These are phyloP conservation scores for Suillus spraguei DNA, from an alignment of 768 basidiomycete genomes.

Conservation along the genomic window DNA sequence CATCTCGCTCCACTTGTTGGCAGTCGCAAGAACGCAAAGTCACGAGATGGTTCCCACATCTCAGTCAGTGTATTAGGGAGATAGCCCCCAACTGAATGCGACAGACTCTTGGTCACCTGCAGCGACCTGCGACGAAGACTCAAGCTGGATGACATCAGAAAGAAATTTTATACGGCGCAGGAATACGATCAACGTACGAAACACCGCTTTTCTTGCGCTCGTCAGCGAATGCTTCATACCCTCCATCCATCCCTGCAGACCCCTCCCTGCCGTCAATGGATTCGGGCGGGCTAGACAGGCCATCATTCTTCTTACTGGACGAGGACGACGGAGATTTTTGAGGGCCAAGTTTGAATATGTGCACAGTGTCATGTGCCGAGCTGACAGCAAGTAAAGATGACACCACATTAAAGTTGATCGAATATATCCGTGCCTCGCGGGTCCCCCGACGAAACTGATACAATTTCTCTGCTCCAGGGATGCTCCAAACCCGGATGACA, in stretches of 20 bases:
- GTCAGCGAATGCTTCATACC: conserved; percentile 85
- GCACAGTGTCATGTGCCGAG: conserved; percentile 92
- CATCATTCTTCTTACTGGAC: conserved; percentile 25
- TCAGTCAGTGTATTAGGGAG: conserved; percentile 89
- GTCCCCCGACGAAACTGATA: conserved; percentile 96
- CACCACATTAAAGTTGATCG: conserved; percentile 82
- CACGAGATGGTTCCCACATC: conserved; percentile 95
- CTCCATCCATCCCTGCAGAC: conserved; percentile 57
- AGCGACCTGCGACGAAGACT: conserved; percentile 69
- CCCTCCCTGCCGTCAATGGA: conserved; percentile 66
- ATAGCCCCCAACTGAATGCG: conserved; percentile 81
- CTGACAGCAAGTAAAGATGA: conserved; percentile 87
- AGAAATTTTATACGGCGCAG: conserved; percentile 9
- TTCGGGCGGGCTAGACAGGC: conserved; percentile 60
- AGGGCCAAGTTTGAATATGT: conserved; percentile 87
- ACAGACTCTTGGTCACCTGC: conserved; percentile 73
- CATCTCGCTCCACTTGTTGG: conserved; percentile 79
- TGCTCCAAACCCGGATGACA: conserved; percentile 91
- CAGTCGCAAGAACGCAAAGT: conserved; percentile 89
- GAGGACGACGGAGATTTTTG: conserved; percentile 13
- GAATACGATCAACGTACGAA: conserved; percentile 44
- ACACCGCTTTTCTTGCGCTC: conserved; percentile 67
- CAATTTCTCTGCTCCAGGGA: conserved; percentile 90
- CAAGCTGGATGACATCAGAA: conserved; percentile 31
- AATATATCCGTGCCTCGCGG: conserved; percentile 82